Base-by-base conservation (phyloP, 108 stramenopile genomes). In the Parietichytrium sp. region DNA sequence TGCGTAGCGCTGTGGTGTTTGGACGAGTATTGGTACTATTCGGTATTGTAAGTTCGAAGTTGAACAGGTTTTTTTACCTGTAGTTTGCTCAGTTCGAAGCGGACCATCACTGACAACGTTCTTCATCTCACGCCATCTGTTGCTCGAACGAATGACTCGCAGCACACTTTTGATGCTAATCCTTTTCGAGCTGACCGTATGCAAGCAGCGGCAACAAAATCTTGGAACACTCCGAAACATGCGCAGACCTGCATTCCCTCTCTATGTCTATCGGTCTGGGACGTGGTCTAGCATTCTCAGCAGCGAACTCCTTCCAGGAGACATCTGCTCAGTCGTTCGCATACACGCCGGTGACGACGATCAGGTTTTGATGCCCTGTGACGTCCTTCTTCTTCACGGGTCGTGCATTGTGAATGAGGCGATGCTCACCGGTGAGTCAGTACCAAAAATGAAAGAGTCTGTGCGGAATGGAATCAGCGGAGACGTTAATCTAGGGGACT, bases 1-100 rank as follows among this genome's bases (percentile, higher is more conserved):
- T 99, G 98, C 86, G 95, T 97, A 49, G 23, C 92, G 20, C 85
- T 99, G 49, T 99, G 98, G 98, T 87, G 87, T 77, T 83, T 99
- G 42, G 98, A 99, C 88, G 98, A 98, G 80, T 99, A 97, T 88
- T 98, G 97, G 98, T 94, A 95, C 86, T 97, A 97, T 85, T 89
- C 93, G 0, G 78, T 96, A n/a, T 96, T 96, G n/a, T n/a, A n/a
- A n/a, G n/a, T n/a, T n/a, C n/a, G n/a, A n/a, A n/a, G n/a, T n/a
- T n/a, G n/a, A n/a, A n/a, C n/a, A n/a, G n/a, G n/a, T n/a, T n/a
- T n/a, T n/a, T n/a, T n/a, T n/a, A n/a, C n/a, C n/a, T n/a, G n/a
- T n/a, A n/a, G n/a, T n/a, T n/a, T n/a, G n/a, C n/a, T n/a, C n/a
- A n/a, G n/a, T n/a, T n/a, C n/a, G n/a, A n/a, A n/a, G n/a, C n/a